Base-by-base conservation (phyloP, 75 land plant species). In the Cupressus sempervirens region DNA sequence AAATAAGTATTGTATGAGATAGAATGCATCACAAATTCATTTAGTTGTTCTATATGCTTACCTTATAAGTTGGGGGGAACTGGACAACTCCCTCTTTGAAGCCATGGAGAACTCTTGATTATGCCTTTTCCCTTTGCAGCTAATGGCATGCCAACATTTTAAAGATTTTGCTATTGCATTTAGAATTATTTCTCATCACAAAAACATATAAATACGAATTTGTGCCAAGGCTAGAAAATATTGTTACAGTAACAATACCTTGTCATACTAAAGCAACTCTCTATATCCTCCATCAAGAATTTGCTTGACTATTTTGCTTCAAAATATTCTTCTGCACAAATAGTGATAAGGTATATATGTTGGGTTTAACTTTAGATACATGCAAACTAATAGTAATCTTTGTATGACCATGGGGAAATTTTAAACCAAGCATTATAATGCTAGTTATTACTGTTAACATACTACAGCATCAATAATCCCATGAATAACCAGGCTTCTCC, bases 21-120 rank as follows among this genome's bases (percentile, higher is more conserved):
- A 79, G 50, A 8, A 76, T 36, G 41, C 50, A 79, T 3, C 20
- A 12, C 43, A 26, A 46, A 46, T 43, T n/a, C 46, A 79, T 79
- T 70, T 70, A 32, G 0, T 13, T 7, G 7, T 13, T 30, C 13
- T 70, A 12, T 70, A 70, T 70, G 35, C 87, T 75, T 86, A 88
- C 89, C 89, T 88, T 91, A 46, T 87, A 91, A 14, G 92, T 91
- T 83, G 92, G 92, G 15, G 92, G 86, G 70, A 91, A 91, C 34
- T 80, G 83, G 29, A 91, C 89, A 32, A 79, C 86, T 30, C 92
- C 92, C 74, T 91, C 92, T 67, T 89, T 90, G 83, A 91, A 91
- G 20, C 86, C 89, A 29, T 75, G 80, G 29, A 91, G 85, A 46
- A 76, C 87, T 58, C 74, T 73, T 40, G 84, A 87, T 30, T 87